Evolutionary conservation across 257 asterid species (phyloP), one percentile per base, ranked within the genome.

Genomic region (Fraxinus americana): DNA sequence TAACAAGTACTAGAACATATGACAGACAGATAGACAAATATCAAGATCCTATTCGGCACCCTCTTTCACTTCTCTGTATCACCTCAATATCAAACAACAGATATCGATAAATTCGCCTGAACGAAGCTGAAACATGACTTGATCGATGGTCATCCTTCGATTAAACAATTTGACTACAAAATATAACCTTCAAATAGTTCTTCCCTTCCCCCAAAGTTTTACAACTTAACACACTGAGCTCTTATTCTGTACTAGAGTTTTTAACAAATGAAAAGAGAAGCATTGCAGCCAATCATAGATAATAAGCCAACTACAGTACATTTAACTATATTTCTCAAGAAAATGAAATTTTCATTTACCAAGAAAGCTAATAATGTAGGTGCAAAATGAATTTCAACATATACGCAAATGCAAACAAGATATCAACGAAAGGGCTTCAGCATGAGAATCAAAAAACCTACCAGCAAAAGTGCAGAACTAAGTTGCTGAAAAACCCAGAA

Each of bases 401-500:
- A 14, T 48, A 32, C 67, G 74, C 76, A 67, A 48, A 61, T 13
- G 21, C 21, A 59, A 74, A 78, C 71, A 69, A 16, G 25, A 69
- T 41, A 1, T 30, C 27, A 77, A 30, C n/a, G 10, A 4, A 35
- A 74, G 12, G 36, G 30, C 16, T 34, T 1, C 41, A 17, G 32
- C 45, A 13, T 10, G 35, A 63, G 16, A 12, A 35, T 52, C 71
- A 78, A 75, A 71, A 81, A 77, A 80, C 83, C 84, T 75, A 77
- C 88, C 77, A 17, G 75, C 23, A 59, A 45, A 75, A 39, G 74
- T 35, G n/a, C 27, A 23, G 5, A 57, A 11, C 50, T 7, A 13
- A 38, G 48, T n/a, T 32, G 48, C 72, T 19, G 30, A 77, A 48
- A 76, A 69, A 0, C 71, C 72, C 70, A 65, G 2, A 29, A 76